phyloP scores from a whole-genome alignment of 768 basidiomycete genomes.

The Dentipellis sp. region DNA sequence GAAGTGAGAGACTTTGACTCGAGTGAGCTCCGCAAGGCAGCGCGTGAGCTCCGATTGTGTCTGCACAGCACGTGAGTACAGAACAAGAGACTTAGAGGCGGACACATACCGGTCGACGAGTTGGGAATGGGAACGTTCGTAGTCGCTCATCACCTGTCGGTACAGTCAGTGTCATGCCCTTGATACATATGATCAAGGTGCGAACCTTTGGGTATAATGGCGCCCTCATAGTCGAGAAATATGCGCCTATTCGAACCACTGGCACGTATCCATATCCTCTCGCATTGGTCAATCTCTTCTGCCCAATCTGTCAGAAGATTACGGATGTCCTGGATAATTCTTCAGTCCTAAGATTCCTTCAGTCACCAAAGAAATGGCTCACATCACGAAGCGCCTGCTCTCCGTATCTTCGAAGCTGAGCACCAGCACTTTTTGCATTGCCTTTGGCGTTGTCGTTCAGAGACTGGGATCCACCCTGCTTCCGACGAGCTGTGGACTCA shows the following conservation, averaged over 20 bases:
- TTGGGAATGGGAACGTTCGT: constrained; percentile 92
- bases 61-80: constrained; percentile 27
- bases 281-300: constrained; percentile 78
- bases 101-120: constrained; percentile 75
- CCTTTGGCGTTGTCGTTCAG: constrained; percentile 91
- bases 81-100: not conserved
- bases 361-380: constrained; percentile 17
- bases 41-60: constrained; percentile 86
- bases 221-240: constrained; percentile 84
- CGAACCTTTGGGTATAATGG: constrained; percentile 56
- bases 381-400: constrained; percentile 90
- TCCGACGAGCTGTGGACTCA: constrained; percentile 65
- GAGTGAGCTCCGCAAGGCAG: constrained; percentile 78
- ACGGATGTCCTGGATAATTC: constrained; percentile 69
- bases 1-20: constrained; percentile 76
- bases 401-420: constrained; percentile 87
- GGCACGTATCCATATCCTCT: constrained; percentile 87
- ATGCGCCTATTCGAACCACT: constrained; percentile 80
- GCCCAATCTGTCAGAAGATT: constrained; percentile 76
- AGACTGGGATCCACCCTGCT: constrained; percentile 94
- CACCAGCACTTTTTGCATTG: constrained; percentile 89
- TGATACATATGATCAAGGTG: not conserved
- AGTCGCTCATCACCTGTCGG: constrained; percentile 58
- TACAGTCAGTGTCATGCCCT: not conserved
- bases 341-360: not conserved